Evolutionary conservation across 1,284 basidiomycete species (phyloP).

Genomic region (Ustilago sp.): DNA sequence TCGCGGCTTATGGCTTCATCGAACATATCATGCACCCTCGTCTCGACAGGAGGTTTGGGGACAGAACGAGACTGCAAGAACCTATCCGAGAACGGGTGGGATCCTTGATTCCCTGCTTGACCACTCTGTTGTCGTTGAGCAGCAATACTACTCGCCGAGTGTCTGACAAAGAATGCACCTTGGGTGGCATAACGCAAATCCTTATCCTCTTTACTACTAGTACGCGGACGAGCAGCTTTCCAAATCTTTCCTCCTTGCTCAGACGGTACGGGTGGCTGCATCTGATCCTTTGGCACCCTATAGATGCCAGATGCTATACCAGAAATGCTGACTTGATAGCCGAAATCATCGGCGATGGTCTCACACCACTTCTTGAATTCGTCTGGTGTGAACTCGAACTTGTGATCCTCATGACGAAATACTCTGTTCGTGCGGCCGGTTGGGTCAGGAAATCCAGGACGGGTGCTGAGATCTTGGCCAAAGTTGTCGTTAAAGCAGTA

Average conservation of each 20-base stretch:
- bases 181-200: slow-evolving; percentile 45
- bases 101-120: slow-evolving; percentile 8
- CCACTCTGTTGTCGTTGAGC: slow-evolving; percentile 15
- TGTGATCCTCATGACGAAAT: slow-evolving; percentile 84
- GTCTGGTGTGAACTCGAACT: slow-evolving; percentile 88
- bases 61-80: slow-evolving; percentile 33
- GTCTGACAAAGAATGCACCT: slow-evolving; percentile 40
- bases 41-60: slow-evolving; percentile 35
- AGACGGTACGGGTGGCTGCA: slow-evolving; percentile 24
- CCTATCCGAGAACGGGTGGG: slow-evolving; percentile 47
- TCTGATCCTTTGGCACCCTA: slow-evolving; percentile 32
- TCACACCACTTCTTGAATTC: slow-evolving; percentile 83
- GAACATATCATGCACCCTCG: slow-evolving; percentile 37
- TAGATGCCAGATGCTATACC: slow-evolving; percentile 48
- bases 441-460: slow-evolving; percentile 77
- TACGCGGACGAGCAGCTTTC: slow-evolving; percentile 37
- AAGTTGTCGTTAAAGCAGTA: slow-evolving; percentile 90
- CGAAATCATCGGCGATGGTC: slow-evolving; percentile 77
- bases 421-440: slow-evolving; percentile 76
- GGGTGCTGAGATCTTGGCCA: slow-evolving; percentile 58
- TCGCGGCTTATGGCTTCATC: slow-evolving; percentile 37
- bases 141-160: slow-evolving; percentile 18
- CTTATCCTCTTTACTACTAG: slow-evolving; percentile 36
- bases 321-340: slow-evolving; percentile 74
- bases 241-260: slow-evolving; percentile 39